These are phyloP conservation scores for Bolboschoenus planiculmis DNA, from an alignment of 176 grass and related monocot genomes.

Conservation along the genomic window DNA sequence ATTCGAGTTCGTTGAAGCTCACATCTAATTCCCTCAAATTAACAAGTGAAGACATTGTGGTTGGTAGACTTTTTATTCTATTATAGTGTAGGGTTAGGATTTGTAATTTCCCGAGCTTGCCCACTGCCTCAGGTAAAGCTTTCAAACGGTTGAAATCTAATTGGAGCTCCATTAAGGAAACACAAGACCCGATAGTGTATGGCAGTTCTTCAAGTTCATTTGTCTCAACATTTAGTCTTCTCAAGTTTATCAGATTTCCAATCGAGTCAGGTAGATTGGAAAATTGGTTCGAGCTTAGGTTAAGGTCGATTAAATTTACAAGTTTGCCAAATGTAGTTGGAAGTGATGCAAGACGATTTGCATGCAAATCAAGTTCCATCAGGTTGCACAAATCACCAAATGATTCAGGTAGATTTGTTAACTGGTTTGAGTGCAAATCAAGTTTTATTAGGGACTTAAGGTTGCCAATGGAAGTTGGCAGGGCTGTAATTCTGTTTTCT, in stretches of 20 bases:
- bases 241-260: constrained; percentile 69
- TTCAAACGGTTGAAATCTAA: constrained; percentile 96
- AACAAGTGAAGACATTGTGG: constrained; percentile 63
- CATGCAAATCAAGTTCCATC: constrained; percentile 68
- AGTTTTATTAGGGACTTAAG: constrained; percentile 70
- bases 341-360: constrained; percentile 73
- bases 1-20: constrained; percentile 89
- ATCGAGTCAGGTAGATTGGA: constrained; percentile 57
- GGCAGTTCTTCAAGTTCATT: constrained; percentile 94
- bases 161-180: constrained; percentile 60
- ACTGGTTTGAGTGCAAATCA: constrained; percentile 90
- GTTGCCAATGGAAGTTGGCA: constrained; percentile 74
- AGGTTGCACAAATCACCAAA: constrained; percentile 82
- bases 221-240: constrained; percentile 74
- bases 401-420: constrained; percentile 79
- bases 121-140: constrained; percentile 88
- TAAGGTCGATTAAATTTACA: constrained; percentile 49
- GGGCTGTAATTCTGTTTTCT: constrained; percentile 78
- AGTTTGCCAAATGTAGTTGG: constrained; percentile 74
- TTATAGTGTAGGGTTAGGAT: constrained; percentile 87
- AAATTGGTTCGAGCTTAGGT: constrained; percentile 81
- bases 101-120: constrained; percentile 73
- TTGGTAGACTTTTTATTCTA: constrained; percentile 84
- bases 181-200: constrained; percentile 86
- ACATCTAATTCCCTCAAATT: constrained; percentile 85